Conservation (phyloP, 139 green algal species). For the Haematococcus lacustris region DNA sequence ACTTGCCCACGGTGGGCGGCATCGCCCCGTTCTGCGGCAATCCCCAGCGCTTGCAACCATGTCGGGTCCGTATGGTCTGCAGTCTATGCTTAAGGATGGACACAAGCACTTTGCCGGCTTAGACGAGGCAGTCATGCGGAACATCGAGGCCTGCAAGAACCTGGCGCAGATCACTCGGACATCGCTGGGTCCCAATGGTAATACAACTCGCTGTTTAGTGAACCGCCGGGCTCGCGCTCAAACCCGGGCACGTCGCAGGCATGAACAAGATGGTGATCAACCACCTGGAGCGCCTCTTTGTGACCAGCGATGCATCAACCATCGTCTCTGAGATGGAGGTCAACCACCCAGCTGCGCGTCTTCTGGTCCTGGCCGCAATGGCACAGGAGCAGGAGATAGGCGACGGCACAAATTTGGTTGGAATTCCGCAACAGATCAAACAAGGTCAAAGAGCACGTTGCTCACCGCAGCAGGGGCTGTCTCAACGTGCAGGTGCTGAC, state of each 20-base stretch:
- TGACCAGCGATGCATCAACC: conserved; percentile 92
- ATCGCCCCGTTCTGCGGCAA: too few species aligned
- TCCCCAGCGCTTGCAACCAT: background rate
- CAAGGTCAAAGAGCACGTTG: background rate
- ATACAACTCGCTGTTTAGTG: too few species aligned
- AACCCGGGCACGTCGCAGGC: too few species aligned
- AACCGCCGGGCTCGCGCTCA: too few species aligned
- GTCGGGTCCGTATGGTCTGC: conserved; percentile 69
- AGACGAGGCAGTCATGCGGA: conserved; percentile 95
- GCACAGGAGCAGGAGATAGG: conserved; percentile 94
- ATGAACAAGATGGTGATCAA: conserved; percentile 99
- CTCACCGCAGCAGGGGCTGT: background rate
- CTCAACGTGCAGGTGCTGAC: conserved; percentile 68
- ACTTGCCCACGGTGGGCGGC: too few species aligned
- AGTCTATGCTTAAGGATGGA: conserved; percentile 95
- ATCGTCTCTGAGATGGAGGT: conserved; percentile 96
- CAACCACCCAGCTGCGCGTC: conserved; percentile 91
- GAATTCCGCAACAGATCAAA: too few species aligned
- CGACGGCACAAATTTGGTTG: conserved; percentile 94
- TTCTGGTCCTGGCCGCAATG: conserved; percentile 88
- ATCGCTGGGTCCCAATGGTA: conserved; percentile 93
- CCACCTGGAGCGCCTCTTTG: conserved; percentile 97
- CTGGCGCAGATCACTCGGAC: conserved; percentile 89
- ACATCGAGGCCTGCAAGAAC: conserved; percentile 95
- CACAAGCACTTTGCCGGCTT: conserved; percentile 92